Evolutionary conservation across 192 early-diverging fungal species (phyloP), one percentile per base, ranked within the genome.

Genomic region (Coemansia sp.): DNA sequence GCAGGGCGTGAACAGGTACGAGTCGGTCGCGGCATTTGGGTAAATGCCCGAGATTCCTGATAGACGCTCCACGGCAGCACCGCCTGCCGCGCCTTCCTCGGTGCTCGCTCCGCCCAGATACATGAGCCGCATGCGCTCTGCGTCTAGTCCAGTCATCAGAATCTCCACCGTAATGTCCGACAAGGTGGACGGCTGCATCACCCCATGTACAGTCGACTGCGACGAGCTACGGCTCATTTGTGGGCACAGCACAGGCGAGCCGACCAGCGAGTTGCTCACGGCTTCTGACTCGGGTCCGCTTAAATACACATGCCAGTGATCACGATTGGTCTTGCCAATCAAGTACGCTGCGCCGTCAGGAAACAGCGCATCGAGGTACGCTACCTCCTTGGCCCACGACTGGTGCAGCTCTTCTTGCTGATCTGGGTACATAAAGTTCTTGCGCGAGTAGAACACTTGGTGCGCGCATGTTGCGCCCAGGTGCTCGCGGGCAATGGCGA

Each of bases 301-400:
- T 60, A 93, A 77, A 80, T 96, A 98, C 40, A 96, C 82, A 69
- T 93, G 91, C 97, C 97, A 98, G 81, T 98, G 93, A 49, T 98
- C 94, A 15, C 88, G 88, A 76, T 96, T 97, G 60, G 91, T 87
- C 63, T 92, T 93, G 26, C 97, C 97, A 54, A 98, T 87, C 53
- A 90, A 87, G 70, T 98, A 98, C 3, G 91, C 94, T 19, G 89
- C 82, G 3, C 91, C 91, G 59, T 78, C 83, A 66, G 83, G 85
- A 61, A 90, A 90, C 56, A 82, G 75, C 5, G 78, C 72, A 66
- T 90, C 88, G 64, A 90, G 75, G 64, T 82, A 89, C 17, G 65
- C 78, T 8, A 97, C 95, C 76, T 98, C 96, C 54, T 90, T 88
- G 60, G 90, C 89, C 94, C 94, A 98, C 70, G 86, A 84, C 22